Base-by-base conservation (phyloP, 1,284 basidiomycete genomes). In the Malassezia caprae region DNA sequence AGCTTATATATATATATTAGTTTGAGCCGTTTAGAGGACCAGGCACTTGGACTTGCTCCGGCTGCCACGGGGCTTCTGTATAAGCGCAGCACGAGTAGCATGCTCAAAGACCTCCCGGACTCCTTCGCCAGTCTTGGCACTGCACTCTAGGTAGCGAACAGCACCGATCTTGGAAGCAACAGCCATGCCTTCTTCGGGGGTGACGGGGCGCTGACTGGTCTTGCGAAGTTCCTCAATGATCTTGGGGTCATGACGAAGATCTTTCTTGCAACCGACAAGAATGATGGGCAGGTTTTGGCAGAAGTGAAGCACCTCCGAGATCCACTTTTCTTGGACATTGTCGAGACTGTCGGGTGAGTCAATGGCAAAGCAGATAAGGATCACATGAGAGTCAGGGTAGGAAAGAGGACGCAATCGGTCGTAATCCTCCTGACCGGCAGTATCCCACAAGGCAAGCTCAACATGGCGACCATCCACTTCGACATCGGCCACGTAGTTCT, bases 281-380 rank as follows among this genome's bases (percentile, higher is more conserved):
- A 91, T 85, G 78, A 90, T 84, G 52, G 89, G 89, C 39, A 90
- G 78, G 58, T 84, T 84, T 44, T 84, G 80, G 76, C 89, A 91
- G 79, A 91, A 93, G 77, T 93, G 89, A 78, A 87, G 83, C 45
- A 93, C 89, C 75, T 93, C 89, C 13, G 88, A 87, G 69, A 89
- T 87, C 89, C 89, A 93, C 87, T 91, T 93, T 78, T 91, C 89
- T 78, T 91, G 87, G 31, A 93, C 88, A 80, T 93, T 93, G 78
- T 90, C 89, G 61, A 93, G 79, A 48, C 87, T 90, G 75, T 90
- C 87, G 31, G 90, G 89, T 52, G 84, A 88, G 79, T 93, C 89
- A 62, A 91, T 83, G 39, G 88, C 86, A 75, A 90, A 93, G 76
- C 88, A 91, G 76, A 93, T 90, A 58, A 93, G 82, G 76, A 91